A percentile compares a stretch with the other conserved stretches of the same genome.
Conservation (phyloP, 2,329 filamentous ascomycete genomes). For the Colletotrichum abscissum region DNA sequence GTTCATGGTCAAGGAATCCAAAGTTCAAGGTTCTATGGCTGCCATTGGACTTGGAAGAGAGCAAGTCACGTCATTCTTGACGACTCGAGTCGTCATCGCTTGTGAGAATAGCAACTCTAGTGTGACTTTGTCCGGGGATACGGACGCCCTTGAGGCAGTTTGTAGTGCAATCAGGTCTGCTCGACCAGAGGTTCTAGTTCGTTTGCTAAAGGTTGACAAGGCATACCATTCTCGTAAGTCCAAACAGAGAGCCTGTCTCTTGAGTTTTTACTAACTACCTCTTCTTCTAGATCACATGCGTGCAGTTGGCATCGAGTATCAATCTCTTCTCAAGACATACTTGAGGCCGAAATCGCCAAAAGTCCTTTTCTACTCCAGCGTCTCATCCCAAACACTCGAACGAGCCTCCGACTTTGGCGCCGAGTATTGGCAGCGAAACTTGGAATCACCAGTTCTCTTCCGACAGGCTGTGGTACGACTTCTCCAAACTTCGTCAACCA, state of each 20-base stretch:
- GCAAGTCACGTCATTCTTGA: slow-evolving; percentile 2
- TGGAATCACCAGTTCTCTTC: slow-evolving; percentile 35
- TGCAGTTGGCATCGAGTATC: slow-evolving; percentile 20
- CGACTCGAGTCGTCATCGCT: slow-evolving; percentile 14
- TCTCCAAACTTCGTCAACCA: slow-evolving; percentile 36
- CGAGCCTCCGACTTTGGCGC: slow-evolving; percentile 10
- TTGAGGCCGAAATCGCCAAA: neutral
- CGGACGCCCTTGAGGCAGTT: slow-evolving; percentile 37
- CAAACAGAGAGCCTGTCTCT: neutral
- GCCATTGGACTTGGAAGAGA: slow-evolving; percentile 43
- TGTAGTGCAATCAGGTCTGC: slow-evolving; percentile 41
- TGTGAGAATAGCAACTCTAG: slow-evolving; percentile 39
- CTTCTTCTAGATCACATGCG: slow-evolving; percentile 29
- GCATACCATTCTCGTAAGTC: slow-evolving; percentile 19
- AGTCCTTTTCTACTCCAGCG: slow-evolving; percentile 24
- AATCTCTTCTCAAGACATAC: neutral
- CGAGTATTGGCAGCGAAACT: slow-evolving; percentile 34
- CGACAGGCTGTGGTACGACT: slow-evolving; percentile 25
- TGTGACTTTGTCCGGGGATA: slow-evolving; percentile 42
- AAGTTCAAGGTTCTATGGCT: slow-evolving; percentile 46
- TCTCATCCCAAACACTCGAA: neutral
- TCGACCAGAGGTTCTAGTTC: neutral
- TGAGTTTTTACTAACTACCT: neutral
- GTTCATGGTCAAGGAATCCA: slow-evolving; percentile 26
- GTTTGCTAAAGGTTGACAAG: slow-evolving; percentile 15